Evolutionary conservation across 148 eudicot species (phyloP).

Genomic region (Drosera capensis): DNA sequence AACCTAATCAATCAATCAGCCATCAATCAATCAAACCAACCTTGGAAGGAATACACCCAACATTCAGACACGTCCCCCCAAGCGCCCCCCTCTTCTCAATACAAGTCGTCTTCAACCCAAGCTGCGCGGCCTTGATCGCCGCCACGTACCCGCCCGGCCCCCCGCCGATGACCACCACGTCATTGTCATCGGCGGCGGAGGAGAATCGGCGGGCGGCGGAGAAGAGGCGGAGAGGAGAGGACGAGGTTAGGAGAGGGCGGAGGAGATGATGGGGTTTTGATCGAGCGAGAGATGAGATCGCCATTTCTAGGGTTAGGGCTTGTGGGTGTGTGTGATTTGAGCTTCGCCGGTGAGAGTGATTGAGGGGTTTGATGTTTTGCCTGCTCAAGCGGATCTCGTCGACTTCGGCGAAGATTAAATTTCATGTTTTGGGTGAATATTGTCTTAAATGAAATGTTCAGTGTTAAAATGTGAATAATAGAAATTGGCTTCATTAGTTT

Average conservation of each 20-base stretch:
- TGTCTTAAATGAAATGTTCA: too few relatives aligned
- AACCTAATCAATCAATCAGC: neutral
- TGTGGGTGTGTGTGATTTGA: too few relatives aligned
- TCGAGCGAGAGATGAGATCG: constrained; percentile 54
- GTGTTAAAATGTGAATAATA: too few relatives aligned
- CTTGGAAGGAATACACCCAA: constrained; percentile 95
- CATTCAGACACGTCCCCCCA: constrained; percentile 92
- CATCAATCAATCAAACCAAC: too few relatives aligned
- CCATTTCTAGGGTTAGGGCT: too few relatives aligned
- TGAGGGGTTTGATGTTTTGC: too few relatives aligned
- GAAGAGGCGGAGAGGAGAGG: constrained; percentile 18
- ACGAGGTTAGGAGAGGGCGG: constrained; percentile 13
- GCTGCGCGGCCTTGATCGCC: constrained; percentile 92
- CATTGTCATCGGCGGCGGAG: constrained; percentile 53
- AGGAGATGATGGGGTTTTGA: constrained; percentile 28
- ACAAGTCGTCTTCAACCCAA: constrained; percentile 82
- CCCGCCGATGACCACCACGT: constrained; percentile 81
- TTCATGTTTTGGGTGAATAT: too few relatives aligned
- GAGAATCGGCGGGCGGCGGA: constrained; percentile 42
- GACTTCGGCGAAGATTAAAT: too few relatives aligned
- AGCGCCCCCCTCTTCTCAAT: constrained; percentile 88
- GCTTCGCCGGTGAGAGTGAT: too few relatives aligned
- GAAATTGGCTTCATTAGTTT: too few relatives aligned
- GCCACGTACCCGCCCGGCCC: constrained; percentile 98
- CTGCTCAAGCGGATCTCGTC: too few relatives aligned